Base-by-base conservation (phyloP, 306 rosid species). In the Senna siamea region DNA sequence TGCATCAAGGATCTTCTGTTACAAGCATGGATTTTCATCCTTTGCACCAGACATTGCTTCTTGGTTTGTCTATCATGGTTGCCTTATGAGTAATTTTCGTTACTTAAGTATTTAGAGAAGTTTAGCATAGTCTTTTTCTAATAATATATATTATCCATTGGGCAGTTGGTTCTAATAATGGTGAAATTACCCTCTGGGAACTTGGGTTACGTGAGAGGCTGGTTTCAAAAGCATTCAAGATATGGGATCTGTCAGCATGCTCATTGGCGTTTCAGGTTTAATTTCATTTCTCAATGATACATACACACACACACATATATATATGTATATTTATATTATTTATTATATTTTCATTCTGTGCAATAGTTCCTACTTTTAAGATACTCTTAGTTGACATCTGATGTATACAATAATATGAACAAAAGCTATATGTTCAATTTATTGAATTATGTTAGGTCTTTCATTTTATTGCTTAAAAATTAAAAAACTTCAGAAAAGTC, bases 21-120 rank as follows among this genome's bases (percentile, higher is more conserved):
- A 85, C 86, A 68, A 92, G 98, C 96, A 84, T 90, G 96, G 98
- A 92, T 73, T 92, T 92, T 83, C 96, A 90, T 80, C 98, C 94
- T 76, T 77, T 85, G 46, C 89, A 79, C 63, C 89, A 81, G n/a
- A 79, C 87, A 41, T 81, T 92, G 80, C 90, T 92, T 76, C 89
- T 92, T 76, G 98, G 98, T 90, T 63, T 69, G 53, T 50, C 55
- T 63, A 52, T 70, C 75, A 79, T 67, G 57, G 22, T 35, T 57
- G 35, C 32, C 20, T 64, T 59, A 66, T 62, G 72, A 59, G 30
- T 28, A 69, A 26, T 70, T 30, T 50, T 65, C 26, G 35, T 71
- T 61, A 66, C 43, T 30, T 72, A 38, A 22, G 37, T 50, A 46
- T 18, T 1, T 5, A 40, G 51, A 60, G 15, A 59, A 37, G 28